Percentiles rank a stretch among this genome's conserved stretches.
Conservation (phyloP, 345 rosid species). For the Mangifera indica region DNA sequence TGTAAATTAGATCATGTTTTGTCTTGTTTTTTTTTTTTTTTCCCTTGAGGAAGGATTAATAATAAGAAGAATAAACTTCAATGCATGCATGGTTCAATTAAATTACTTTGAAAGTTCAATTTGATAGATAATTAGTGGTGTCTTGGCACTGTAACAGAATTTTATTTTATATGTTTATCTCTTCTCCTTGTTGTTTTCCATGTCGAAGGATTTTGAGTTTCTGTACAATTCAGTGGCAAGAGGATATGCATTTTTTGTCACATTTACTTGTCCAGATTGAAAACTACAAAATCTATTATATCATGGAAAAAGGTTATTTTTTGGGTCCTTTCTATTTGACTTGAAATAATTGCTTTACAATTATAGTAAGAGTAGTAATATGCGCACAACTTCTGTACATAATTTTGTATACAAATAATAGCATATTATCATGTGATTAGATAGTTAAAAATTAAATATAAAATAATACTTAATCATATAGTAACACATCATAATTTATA, state of each 20-base stretch:
- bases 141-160: background rate
- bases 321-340: background rate
- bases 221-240: background rate
- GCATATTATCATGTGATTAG: no score
- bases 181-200: background rate
- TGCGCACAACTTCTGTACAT: no score
- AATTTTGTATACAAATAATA: no score
- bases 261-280: background rate
- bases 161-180: background rate
- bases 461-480: no score
- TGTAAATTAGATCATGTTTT: background rate
- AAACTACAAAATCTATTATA: slow-evolving; percentile 5
- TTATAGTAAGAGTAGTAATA: no score
- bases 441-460: no score
- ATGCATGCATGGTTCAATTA: background rate
- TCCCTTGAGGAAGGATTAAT: no score
- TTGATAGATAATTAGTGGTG: background rate
- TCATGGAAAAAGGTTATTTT: background rate
- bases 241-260: background rate
- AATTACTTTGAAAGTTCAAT: background rate
- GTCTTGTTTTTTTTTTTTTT: no score
- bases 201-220: background rate
- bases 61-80: background rate
- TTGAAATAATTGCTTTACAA: no score
- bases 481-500: no score